Conservation (phyloP, 352 stramenopile species). For the Phytophthora brassicae region DNA sequence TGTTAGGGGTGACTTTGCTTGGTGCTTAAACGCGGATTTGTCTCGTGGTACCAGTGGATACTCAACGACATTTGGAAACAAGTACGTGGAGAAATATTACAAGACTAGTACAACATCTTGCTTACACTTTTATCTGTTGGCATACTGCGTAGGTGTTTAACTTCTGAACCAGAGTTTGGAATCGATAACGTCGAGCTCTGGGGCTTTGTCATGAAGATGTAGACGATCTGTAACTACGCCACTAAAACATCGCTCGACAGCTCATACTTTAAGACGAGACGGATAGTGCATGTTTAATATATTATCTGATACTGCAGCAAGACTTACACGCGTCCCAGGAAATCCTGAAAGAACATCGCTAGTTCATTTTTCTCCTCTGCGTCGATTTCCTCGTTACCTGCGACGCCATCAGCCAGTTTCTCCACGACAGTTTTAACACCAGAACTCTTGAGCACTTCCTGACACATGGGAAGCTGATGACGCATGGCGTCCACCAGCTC, state of each 20-base stretch:
- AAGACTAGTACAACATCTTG: not conserved
- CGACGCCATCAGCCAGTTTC: constrained; percentile 27
- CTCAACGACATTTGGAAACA: constrained; percentile 67
- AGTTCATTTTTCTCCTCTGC: constrained; percentile 60
- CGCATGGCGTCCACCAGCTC: constrained; percentile 64
- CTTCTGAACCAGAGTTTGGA: constrained; percentile 53
- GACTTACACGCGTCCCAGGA: constrained; percentile 30
- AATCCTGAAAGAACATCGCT: constrained; percentile 40
- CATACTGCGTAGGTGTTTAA: constrained; percentile 43
- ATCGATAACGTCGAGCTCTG: constrained; percentile 69
- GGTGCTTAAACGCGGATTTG: constrained; percentile 68
- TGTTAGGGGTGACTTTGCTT: constrained; percentile 59
- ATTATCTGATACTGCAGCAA: constrained; percentile 12
- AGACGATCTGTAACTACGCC: no score
- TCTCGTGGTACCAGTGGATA: constrained; percentile 48
- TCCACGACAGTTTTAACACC: constrained; percentile 47
- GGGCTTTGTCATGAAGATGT: constrained; percentile 61
- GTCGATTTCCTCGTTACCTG: constrained; percentile 42
- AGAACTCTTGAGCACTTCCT: constrained; percentile 37
- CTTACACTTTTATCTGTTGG: not conserved
- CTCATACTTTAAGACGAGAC: not conserved
- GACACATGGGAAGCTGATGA: constrained; percentile 60
- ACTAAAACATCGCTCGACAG: not conserved
- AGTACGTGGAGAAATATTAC: constrained; percentile 19
- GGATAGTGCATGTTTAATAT: constrained; percentile 20